Conservation (phyloP, 2,329 filamentous ascomycete species). For the Pseudogymnoascus verrucosus region DNA sequence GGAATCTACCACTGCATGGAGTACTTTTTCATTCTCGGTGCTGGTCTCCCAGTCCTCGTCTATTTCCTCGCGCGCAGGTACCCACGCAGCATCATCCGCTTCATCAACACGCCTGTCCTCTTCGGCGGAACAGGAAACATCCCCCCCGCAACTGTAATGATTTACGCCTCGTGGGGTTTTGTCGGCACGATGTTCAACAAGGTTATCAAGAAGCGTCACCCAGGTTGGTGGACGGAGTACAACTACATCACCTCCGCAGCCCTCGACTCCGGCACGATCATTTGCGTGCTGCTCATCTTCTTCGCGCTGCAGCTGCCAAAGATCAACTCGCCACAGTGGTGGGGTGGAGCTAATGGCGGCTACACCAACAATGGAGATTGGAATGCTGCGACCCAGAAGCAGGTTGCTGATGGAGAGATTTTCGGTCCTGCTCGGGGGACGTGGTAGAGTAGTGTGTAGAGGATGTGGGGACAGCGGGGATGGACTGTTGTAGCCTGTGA, state of each 20-base stretch:
- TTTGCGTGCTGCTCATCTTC: slow-evolving; percentile 63
- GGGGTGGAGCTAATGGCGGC: slow-evolving; percentile 39
- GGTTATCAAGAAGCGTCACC: slow-evolving; percentile 54
- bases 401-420: slow-evolving; percentile 43
- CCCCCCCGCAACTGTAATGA: slow-evolving; percentile 63
- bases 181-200: slow-evolving; percentile 64
- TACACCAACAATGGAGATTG: slow-evolving; percentile 3
- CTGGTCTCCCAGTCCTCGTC: slow-evolving; percentile 52
- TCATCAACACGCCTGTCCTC: slow-evolving; percentile 60
- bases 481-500: neutral
- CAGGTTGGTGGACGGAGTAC: slow-evolving; percentile 70
- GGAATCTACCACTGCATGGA: slow-evolving; percentile 57
- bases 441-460: neutral
- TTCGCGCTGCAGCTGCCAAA: slow-evolving; percentile 56
- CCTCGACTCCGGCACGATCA: slow-evolving; percentile 58
- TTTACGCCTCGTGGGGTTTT: slow-evolving; percentile 62
- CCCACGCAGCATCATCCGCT: slow-evolving; percentile 54
- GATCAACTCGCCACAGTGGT: slow-evolving; percentile 51
- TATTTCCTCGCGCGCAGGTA: slow-evolving; percentile 48
- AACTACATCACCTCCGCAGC: slow-evolving; percentile 69
- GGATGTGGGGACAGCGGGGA: neutral
- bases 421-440: slow-evolving; percentile 46
- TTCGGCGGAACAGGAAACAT: slow-evolving; percentile 57
- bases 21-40: slow-evolving; percentile 65
- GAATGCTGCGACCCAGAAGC: slow-evolving; percentile 44